Base-by-base conservation (phyloP, 202 grass and related monocot genomes). In the Setaria viridis region DNA sequence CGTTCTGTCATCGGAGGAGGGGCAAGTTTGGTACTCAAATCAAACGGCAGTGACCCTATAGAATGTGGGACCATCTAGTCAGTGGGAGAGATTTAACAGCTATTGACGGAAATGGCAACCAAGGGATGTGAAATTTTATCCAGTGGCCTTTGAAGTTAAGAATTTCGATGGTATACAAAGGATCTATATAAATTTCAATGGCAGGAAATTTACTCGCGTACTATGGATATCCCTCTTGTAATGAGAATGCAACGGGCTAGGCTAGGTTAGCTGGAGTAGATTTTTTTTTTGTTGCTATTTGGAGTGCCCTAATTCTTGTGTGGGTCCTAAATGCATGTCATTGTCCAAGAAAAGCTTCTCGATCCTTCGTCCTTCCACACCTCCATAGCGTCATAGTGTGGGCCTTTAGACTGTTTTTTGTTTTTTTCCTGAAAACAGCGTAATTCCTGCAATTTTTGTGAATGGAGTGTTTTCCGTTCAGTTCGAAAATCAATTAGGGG, bases 241-340 rank as follows among this genome's bases (percentile, higher is more conserved):
- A 20, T 39, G 53, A 68, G 39, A 79, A 85, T 48, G 74, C 53
- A 70, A 49, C 67, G 15, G 20, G 37, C 63, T 25, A 29, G 54
- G 51, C 39, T 71, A 49, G 25, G 25, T 62, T 77, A 3, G 72
- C 20, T 77, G 5, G 72, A 32, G 12, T 30, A 78, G 8, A 78
- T 70, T 19, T 70, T 57, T 32, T 0, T 59, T 25, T 62, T 47
- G 16, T 25, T 2, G 35, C 25, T 78, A 21, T 57, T 34, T 10
- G 20, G 12, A 54, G 20, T 29, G 81, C 47, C 30, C 15, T 46
- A 55, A 49, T 49, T 33, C 15, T 82, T 16, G n/a, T 30, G 34
- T 41, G 7, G 8, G 43, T 12, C 63, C 62, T 7, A 3, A 47
- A 11, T 77, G 4, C n/a, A 35, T 29, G 64, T 60, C 51, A 6